A percentile compares a stretch with the other conserved stretches of the same genome.
Evolutionary conservation across 2,329 filamentous ascomycete species (phyloP).

Genomic region (Cercospora sojina): DNA sequence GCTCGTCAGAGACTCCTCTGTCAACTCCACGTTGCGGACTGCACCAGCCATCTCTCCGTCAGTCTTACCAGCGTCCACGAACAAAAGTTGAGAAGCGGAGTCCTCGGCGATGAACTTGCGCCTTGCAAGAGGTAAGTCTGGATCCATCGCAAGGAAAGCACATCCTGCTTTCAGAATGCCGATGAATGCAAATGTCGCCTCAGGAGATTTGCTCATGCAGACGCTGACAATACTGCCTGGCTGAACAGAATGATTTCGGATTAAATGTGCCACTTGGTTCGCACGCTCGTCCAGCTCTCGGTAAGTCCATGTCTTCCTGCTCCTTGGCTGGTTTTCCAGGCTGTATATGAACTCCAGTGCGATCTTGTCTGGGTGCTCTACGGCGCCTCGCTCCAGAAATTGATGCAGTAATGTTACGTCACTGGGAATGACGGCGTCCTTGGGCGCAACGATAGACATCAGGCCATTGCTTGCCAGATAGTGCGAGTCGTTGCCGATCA

Average conservation of each 20-base stretch:
- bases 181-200: slow-evolving; percentile 78
- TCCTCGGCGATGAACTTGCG: slow-evolving; percentile 77
- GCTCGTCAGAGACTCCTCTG: slow-evolving; percentile 13
- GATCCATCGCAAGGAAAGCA: slow-evolving; percentile 77
- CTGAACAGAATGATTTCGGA: slow-evolving; percentile 51
- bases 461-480: neutral
- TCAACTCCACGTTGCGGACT: slow-evolving; percentile 21
- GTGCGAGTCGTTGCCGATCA: slow-evolving; percentile 42
- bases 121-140: slow-evolving; percentile 67
- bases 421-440: slow-evolving; percentile 57
- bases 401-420: slow-evolving; percentile 67
- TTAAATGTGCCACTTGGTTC: slow-evolving; percentile 68
- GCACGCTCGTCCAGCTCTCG: slow-evolving; percentile 67
- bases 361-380: slow-evolving; percentile 54
- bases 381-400: slow-evolving; percentile 68
- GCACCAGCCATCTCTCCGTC: slow-evolving; percentile 18
- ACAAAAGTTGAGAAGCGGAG: slow-evolving; percentile 57
- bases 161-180: slow-evolving; percentile 81
- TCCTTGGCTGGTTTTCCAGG: slow-evolving; percentile 50
- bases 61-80: slow-evolving; percentile 41
- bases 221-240: slow-evolving; percentile 68
- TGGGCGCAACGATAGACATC: slow-evolving; percentile 63
- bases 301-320: slow-evolving; percentile 68
- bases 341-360: slow-evolving; percentile 68
- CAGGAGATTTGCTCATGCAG: slow-evolving; percentile 81